These are phyloP conservation scores for Cucurbita ficifolia DNA, from an alignment of 306 rosid genomes.

Conservation along the genomic window DNA sequence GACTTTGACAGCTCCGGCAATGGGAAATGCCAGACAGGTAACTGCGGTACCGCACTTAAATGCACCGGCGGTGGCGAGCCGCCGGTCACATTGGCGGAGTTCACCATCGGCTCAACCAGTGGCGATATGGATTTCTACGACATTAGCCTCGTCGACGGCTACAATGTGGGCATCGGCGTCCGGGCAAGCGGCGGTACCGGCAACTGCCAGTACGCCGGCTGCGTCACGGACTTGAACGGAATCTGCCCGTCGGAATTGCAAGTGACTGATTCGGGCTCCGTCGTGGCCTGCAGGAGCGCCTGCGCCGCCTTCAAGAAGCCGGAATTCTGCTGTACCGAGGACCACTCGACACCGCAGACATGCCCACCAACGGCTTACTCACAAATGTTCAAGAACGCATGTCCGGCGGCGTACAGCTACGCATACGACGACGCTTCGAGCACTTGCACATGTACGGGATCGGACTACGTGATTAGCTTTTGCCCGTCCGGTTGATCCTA, in stretches of 20 bases:
- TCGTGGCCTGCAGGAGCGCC: conserved; percentile 83
- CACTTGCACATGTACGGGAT: conserved; percentile 66
- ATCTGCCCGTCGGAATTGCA: conserved; percentile 52
- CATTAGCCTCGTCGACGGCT: conserved; percentile 83
- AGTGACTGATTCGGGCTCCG: conserved; percentile 19
- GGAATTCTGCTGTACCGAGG: conserved; percentile 73
- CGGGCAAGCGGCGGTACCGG: conserved; percentile 58
- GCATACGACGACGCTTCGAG: conserved; percentile 88
- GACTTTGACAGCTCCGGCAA: conserved; percentile 37
- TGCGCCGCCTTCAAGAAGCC: conserved; percentile 54
- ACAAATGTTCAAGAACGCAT: conserved; percentile 61
- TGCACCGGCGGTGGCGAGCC: conserved; percentile 48
- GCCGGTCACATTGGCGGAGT: conserved; percentile 58
- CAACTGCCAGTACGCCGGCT: conserved; percentile 80
- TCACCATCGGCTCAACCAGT: conserved; percentile 25
- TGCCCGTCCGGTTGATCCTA: conserved; percentile 30
- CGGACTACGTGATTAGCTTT: conserved; percentile 55
- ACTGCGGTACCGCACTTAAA: conserved; percentile 51
- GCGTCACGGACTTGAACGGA: conserved; percentile 45
- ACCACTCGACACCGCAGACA: conserved; percentile 53
- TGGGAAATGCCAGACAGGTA: conserved; percentile 52
- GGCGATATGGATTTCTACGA: conserved; percentile 61
- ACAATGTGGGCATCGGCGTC: conserved; percentile 69
- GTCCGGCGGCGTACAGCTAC: conserved; percentile 79
- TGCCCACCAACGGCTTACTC: conserved; percentile 74